Evolutionary conservation across 495 filamentous ascomycete species (phyloP), one percentile per base, ranked within the genome.

Genomic region (Aspergillus olivimuriae): DNA sequence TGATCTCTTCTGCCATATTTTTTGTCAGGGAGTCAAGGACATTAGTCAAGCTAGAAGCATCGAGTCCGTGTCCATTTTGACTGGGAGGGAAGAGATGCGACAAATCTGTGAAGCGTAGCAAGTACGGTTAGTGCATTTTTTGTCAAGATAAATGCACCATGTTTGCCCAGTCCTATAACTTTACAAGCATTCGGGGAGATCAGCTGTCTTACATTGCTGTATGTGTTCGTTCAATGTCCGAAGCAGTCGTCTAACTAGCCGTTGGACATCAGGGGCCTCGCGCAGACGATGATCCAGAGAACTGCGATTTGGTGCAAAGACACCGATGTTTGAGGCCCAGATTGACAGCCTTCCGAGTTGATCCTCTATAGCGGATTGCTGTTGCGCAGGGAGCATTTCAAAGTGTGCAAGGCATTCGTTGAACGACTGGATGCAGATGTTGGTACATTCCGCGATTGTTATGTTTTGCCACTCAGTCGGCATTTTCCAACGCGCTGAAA

Each of bases 201-300:
- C n/a, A n/a, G n/a, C n/a, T n/a, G 33, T 40, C 44, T 33, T 18
- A 48, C 46, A 43, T 42, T 31, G 32, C 26, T 43, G 31, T 16
- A 48, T 32, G n/a, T 28, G 16, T 8, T 43, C 46, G 15, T 43
- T 26, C 12, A 48, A 28, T 1, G 46, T 43, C 12, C 19, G 12
- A 12, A 48, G 21, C 6, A 48, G 46, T 4, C 39, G 6, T 16
- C 15, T 6, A 4, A 43, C 10, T 8, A 48, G 39, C 20, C 33
- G 39, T 16, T 43, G 46, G 5, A 48, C 16, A 26, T 48, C 46
- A 9, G 14, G 19, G 12, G 39, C 39, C n/a, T 48, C 39, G 9
- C 46, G 39, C 15, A 48, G 46, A 7, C 46, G 46, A 38, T 43
- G 38, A 21, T 48, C 46, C 4, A 48, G 39, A 6, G 46, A 43